A percentile compares a stretch with the other conserved stretches of the same genome.
Conservation (phyloP, 2,329 filamentous ascomycete genomes). For the Sporothrix sp. region DNA sequence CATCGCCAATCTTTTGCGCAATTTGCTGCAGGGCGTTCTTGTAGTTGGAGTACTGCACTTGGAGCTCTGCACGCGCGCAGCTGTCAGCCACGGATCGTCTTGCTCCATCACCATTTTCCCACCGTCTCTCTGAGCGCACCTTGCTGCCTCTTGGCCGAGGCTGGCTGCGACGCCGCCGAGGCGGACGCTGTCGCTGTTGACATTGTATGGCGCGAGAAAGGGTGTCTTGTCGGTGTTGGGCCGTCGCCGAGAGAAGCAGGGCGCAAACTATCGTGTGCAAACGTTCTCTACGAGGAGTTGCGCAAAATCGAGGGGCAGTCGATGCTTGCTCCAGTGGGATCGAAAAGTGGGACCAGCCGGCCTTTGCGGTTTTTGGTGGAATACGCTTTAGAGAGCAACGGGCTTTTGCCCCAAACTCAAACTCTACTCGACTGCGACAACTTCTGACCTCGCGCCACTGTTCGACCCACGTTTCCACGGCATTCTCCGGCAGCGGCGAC, state of each 20-base stretch:
- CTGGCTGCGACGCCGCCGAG: conserved; percentile 7
- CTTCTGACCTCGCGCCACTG: background rate
- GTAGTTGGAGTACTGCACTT: conserved; percentile 69
- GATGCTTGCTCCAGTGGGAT: too few relatives aligned
- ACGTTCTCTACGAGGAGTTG: too few relatives aligned
- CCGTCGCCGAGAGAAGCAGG: background rate
- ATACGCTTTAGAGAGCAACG: background rate
- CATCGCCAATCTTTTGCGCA: conserved; percentile 92
- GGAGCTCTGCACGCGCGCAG: conserved; percentile 50
- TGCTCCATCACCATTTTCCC: background rate
- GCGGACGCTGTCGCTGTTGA: conserved; percentile 9
- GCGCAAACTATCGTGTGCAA: too few relatives aligned
- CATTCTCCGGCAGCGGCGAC: too few relatives aligned
- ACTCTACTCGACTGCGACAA: background rate
- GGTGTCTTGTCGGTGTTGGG: background rate
- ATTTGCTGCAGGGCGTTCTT: conserved; percentile 78
- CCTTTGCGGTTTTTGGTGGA: background rate
- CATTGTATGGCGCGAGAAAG: background rate
- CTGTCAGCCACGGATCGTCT: background rate
- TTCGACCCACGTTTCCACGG: background rate
- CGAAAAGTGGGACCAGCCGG: background rate
- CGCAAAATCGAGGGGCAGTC: conserved; percentile 6
- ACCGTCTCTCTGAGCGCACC: conserved; percentile 34
- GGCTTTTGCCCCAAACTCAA: too few relatives aligned
- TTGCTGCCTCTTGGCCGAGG: conserved; percentile 61